Conservation (phyloP, 2,329 filamentous ascomycete species). For the Daldinia sp. region DNA sequence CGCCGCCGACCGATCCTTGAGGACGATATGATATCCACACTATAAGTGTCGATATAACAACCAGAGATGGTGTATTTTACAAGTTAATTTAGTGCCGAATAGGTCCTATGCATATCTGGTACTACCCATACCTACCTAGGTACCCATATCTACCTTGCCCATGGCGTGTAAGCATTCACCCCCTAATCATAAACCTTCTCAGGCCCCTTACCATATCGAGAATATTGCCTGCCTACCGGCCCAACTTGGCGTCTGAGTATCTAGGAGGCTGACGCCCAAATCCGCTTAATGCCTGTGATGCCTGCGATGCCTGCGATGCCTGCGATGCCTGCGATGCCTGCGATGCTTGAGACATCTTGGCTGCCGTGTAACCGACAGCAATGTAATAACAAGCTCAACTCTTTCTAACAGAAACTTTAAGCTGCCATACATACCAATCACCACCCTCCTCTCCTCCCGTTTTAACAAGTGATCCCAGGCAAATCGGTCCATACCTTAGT, state of each 20-base stretch:
- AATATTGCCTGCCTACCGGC: conserved; percentile 27
- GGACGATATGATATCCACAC: background rate
- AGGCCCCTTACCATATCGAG: conserved; percentile 39
- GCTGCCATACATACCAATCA: conserved; percentile 37
- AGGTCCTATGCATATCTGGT: too few relatives aligned
- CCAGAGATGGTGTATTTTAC: background rate
- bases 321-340: too few relatives aligned
- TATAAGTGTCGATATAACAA: too few relatives aligned
- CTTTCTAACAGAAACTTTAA: conserved; percentile 39
- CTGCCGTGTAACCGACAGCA: conserved; percentile 44
- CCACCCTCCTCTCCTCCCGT: conserved; percentile 18
- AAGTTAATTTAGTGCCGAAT: conserved; percentile 9
- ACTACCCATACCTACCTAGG: too few relatives aligned
- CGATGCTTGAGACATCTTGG: conserved; percentile 33
- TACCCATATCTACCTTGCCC: background rate
- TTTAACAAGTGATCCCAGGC: conserved; percentile 27
- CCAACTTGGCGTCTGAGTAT: conserved; percentile 8
- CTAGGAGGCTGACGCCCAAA: conserved; percentile 3
- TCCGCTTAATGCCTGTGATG: background rate
- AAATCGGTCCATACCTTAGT: conserved; percentile 11
- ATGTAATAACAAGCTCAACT: conserved; percentile 39
- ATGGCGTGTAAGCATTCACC: background rate
- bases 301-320: conserved; percentile 38
- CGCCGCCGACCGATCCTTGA: conserved; percentile 1
- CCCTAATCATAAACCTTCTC: conserved; percentile 19